phyloP scores from a whole-genome alignment of 768 basidiomycete species.

The Leucosporidium scottii region DNA sequence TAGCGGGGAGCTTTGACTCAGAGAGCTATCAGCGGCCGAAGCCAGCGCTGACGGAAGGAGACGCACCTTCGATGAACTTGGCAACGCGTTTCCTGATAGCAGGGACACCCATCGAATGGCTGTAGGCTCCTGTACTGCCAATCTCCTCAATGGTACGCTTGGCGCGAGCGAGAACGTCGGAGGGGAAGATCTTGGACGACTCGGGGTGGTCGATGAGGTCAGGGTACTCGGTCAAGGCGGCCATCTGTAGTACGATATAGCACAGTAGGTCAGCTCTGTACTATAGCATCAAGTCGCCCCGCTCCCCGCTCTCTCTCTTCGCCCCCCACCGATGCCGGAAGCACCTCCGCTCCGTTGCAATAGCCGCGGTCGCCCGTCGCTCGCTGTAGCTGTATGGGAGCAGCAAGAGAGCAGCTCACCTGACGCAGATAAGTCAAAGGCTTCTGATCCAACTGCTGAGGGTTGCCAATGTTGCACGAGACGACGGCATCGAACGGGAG shows the following conservation, averaged over 20 bases:
- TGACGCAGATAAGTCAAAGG: conserved; percentile 89
- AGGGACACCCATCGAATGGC: conserved; percentile 86
- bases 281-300: background rate
- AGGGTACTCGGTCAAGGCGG: conserved; percentile 87
- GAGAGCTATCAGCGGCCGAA: no score
- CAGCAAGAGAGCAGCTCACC: conserved; percentile 47
- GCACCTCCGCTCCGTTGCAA: background rate
- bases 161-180: conserved; percentile 76
- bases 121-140: conserved; percentile 90
- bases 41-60: background rate
- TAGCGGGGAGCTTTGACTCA: background rate
- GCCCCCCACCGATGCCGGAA: background rate
- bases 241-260: conserved; percentile 52
- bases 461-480: conserved; percentile 94
- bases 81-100: conserved; percentile 82
- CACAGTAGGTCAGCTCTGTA: background rate
- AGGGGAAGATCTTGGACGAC: conserved; percentile 64
- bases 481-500: conserved; percentile 85
- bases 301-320: background rate
- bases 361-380: background rate
- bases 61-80: conserved; percentile 73
- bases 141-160: conserved; percentile 73
- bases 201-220: conserved; percentile 64
- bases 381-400: background rate
- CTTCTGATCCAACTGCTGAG: conserved; percentile 90